A percentile compares a stretch with the other conserved stretches of the same genome.
Conservation (phyloP, 495 filamentous ascomycete species). For the Aspergillus hancockii region DNA sequence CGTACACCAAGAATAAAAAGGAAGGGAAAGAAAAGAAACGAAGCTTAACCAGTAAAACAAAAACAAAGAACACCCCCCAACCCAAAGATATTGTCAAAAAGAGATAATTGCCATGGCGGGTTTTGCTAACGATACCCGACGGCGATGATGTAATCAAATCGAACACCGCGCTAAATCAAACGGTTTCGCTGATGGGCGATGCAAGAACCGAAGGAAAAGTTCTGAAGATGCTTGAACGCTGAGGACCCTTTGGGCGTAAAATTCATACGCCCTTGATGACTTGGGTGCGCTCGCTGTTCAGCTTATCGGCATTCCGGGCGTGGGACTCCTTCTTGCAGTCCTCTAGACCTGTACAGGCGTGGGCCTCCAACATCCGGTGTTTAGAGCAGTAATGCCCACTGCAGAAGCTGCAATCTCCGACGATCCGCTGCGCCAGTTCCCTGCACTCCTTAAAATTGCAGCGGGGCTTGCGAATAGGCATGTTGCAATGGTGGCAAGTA, state of each 20-base stretch:
- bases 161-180: conserved; percentile 37
- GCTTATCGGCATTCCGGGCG: conserved; percentile 86
- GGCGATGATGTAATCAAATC: conserved; percentile 16
- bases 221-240: neutral
- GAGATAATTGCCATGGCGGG: conserved; percentile 9
- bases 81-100: conserved; percentile 20
- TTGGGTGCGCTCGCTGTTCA: conserved; percentile 84
- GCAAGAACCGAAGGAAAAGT: conserved; percentile 8
- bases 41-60: conserved; percentile 3
- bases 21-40: conserved; percentile 11
- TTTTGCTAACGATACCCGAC: conserved; percentile 2
- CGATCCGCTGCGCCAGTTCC: conserved; percentile 80
- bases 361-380: conserved; percentile 89
- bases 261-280: conserved; percentile 65
- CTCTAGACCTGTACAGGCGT: conserved; percentile 91
- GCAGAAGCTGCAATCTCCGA: conserved; percentile 96
- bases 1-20: conserved; percentile 12
- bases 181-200: conserved; percentile 15
- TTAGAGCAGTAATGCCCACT: conserved; percentile 89
- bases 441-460: conserved; percentile 90
- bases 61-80: conserved; percentile 14
- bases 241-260: neutral
- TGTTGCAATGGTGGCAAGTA: conserved; percentile 34
- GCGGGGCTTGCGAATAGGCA: conserved; percentile 74
- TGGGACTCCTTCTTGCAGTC: conserved; percentile 96